Evolutionary conservation across 1,139 yeast genomes (phyloP).

Genomic region (Yamadazyma conglobata): DNA sequence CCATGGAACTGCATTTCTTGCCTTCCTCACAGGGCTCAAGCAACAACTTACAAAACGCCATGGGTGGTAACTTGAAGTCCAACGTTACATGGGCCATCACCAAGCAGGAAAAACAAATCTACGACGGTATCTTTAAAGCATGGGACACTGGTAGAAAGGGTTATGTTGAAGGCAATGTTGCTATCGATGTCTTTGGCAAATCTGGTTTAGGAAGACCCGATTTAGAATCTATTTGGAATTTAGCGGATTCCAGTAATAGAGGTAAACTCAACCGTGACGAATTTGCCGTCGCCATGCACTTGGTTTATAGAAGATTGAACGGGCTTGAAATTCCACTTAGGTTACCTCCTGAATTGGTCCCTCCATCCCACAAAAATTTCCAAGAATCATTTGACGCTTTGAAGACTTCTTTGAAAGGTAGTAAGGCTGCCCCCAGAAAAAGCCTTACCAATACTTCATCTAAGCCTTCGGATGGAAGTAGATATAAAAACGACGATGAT

Average conservation of each 20-base stretch:
- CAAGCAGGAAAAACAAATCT: constrained; percentile 79
- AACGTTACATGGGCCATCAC: constrained; percentile 74
- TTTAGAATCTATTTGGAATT: constrained; percentile 86
- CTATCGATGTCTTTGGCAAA: constrained; percentile 83
- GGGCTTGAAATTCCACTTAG: constrained; percentile 70
- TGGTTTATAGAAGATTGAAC: constrained; percentile 70
- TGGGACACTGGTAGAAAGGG: constrained; percentile 78
- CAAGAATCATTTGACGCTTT: constrained; percentile 44
- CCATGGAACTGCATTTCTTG: constrained; percentile 72
- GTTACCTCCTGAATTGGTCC: constrained; percentile 70
- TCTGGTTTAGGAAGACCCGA: constrained; percentile 85
- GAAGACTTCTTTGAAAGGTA: constrained; percentile 42
- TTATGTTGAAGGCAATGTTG: constrained; percentile 71
- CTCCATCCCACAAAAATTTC: constrained; percentile 70
- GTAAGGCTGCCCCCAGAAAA: constrained; percentile 22
- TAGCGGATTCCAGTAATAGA: constrained; percentile 66
- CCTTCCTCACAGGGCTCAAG: constrained; percentile 51
- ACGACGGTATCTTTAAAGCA: constrained; percentile 82
- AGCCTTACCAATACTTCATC: constrained; percentile 19
- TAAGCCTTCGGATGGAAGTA: constrained; percentile 44
- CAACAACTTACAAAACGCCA: constrained; percentile 43
- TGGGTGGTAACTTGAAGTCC: constrained; percentile 51
- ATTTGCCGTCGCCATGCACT: constrained; percentile 81
- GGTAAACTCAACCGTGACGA: constrained; percentile 76
- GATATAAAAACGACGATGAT: constrained; percentile 68